Conservation (phyloP, 371 early-diverging fungal genomes). For the Mortierella sp. region DNA sequence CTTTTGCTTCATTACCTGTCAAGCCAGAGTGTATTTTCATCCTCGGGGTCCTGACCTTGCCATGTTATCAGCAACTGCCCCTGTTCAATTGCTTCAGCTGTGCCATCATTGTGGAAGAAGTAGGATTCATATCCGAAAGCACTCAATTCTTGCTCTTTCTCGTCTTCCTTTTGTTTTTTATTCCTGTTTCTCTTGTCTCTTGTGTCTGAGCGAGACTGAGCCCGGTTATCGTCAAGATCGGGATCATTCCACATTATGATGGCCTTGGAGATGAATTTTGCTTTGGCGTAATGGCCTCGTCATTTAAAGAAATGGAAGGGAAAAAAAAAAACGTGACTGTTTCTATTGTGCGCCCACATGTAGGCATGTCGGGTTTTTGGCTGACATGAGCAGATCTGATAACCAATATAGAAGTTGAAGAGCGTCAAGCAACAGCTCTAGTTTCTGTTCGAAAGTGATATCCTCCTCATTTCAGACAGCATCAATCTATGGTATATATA, state of each 20-base stretch:
- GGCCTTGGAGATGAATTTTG: neutral
- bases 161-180: constrained; percentile 10
- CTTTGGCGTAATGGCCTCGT: no score
- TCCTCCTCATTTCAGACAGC: no score
- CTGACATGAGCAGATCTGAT: no score
- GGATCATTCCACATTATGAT: constrained; percentile 52
- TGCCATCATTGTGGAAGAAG: constrained; percentile 38
- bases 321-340: no score
- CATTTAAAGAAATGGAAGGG: neutral
- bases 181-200: constrained; percentile 11
- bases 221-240: constrained; percentile 24
- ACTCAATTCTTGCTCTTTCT: constrained; percentile 26
- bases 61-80: constrained; percentile 52
- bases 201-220: constrained; percentile 11
- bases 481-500: no score
- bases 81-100: constrained; percentile 42
- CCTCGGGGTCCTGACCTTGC: constrained; percentile 50
- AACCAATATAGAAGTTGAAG: no score
- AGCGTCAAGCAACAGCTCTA: no score
- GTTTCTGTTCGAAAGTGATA: no score
- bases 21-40: constrained; percentile 39
- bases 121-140: constrained; percentile 51
- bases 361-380: no score
- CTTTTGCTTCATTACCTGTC: constrained; percentile 43
- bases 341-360: no score